phyloP scores from a whole-genome alignment of 331 rosid genomes.

The Malus hybrid region DNA sequence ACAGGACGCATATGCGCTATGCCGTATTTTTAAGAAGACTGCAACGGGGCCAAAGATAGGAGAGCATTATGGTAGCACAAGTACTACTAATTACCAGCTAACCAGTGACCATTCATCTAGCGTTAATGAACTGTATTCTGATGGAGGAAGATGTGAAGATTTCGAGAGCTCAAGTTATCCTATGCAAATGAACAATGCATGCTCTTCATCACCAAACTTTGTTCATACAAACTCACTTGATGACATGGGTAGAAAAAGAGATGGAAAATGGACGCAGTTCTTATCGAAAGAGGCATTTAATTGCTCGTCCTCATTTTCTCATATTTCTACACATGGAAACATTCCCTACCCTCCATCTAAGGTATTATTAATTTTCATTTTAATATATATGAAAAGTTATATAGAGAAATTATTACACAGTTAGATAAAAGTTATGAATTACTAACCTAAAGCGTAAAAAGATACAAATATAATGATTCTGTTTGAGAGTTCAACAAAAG shows the following conservation, averaged over 20 bases:
- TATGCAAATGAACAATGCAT: constrained; percentile 14
- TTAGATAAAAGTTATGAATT: too few relatives aligned
- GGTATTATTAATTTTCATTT: constrained; percentile 24
- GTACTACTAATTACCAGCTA: constrained; percentile 28
- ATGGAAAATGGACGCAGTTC: constrained; percentile 51
- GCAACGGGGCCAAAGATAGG: constrained; percentile 50
- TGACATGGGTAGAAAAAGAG: constrained; percentile 28
- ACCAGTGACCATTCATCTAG: constrained; percentile 70
- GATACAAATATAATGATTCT: background rate
- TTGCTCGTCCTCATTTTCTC: constrained; percentile 23
- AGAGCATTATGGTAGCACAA: constrained; percentile 43
- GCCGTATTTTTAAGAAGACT: constrained; percentile 84
- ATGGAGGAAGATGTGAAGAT: constrained; percentile 71
- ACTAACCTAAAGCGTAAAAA: too few relatives aligned
- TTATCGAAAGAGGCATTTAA: constrained; percentile 39
- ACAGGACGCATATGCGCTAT: constrained; percentile 94
- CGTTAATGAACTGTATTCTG: constrained; percentile 59
- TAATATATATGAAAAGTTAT: background rate
- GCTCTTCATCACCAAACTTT: constrained; percentile 14
- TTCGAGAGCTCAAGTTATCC: constrained; percentile 54
- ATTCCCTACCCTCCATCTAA: constrained; percentile 71
- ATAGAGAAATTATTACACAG: too few relatives aligned
- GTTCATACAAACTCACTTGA: background rate
- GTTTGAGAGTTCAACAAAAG: background rate
- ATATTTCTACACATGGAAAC: constrained; percentile 37